Evolutionary conservation across 2,329 filamentous ascomycete genomes (phyloP), one percentile per base, ranked within the genome.

Genomic region (Cercospora beticola): DNA sequence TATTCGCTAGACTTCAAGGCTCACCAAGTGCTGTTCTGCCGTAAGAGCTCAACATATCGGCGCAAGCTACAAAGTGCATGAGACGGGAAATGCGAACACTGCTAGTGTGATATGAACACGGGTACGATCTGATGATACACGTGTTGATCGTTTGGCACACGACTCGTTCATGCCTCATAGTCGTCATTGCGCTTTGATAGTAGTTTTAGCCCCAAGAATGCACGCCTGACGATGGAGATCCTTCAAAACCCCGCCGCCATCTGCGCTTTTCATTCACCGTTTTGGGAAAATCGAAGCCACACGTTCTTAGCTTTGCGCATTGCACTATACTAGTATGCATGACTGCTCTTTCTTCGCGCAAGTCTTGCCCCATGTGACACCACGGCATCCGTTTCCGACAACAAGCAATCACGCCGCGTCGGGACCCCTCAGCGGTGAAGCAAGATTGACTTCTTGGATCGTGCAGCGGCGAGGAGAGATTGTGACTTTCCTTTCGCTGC

Each of bases 401-500:
- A 61, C 31, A 61, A 61, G 58, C 58, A 43, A 61, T 16, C 36
- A 21, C 49, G 60, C 36, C 60, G 7, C 36, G 40, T 28, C 33
- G n/a, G 40, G 21, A 52, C 40, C 60, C 60, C 60, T 62, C 60
- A 49, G 64, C 54, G 64, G 64, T 66, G 57, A 61, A 61, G 56
- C 28, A 30, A 46, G 28, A 66, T 66, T 61, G 64, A 61, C 64
- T 66, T 61, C 57, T 49, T 26, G 21, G 60, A 62, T 62, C 60
- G 60, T 62, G 40, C 60, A 46, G 40, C 36, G n/a, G 26, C 33
- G 40, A 30, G 7, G 8, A 21, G 18, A 43, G 36, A 49, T 49
- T 16, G 31, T 40, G 31, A 26, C 31, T 28, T 33, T 18, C n/a
- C 60, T 40, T 12, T 14, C 49, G 16, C 60, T 46, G 4, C 40